These are phyloP conservation scores for Curvularia sp. DNA, from an alignment of 2,329 filamentous ascomycete species.

Conservation along the genomic window DNA sequence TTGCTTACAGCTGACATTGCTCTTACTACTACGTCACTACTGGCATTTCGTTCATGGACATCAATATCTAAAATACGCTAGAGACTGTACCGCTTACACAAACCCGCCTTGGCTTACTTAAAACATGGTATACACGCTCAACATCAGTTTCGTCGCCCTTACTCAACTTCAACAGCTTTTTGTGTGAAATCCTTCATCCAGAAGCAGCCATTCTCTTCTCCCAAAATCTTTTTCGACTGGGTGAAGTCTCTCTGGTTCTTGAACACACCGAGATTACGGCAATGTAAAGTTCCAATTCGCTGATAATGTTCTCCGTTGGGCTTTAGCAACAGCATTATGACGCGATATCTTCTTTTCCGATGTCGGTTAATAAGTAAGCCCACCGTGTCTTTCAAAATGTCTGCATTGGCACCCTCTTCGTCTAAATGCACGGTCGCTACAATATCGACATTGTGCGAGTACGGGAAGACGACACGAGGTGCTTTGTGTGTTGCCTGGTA, in stretches of 20 bases:
- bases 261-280: neutral
- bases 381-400: neutral
- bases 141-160: no score
- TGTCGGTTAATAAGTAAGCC: neutral
- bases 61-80: neutral
- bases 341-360: neutral
- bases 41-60: neutral
- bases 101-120: no score
- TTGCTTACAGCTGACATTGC: constrained; percentile 3
- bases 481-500: neutral
- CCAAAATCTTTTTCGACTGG: neutral
- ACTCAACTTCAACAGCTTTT: neutral
- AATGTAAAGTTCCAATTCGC: neutral
- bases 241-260: neutral
- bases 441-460: neutral
- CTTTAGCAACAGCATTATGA: neutral
- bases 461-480: neutral
- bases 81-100: neutral
- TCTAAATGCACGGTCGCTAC: neutral
- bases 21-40: neutral
- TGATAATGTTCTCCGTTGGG: neutral
- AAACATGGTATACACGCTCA: neutral
- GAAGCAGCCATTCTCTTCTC: neutral
- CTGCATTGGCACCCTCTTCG: neutral
- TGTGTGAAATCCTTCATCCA: neutral